Evolutionary conservation across 2,329 filamentous ascomycete genomes (phyloP).

Genomic region (Alternaria viburni): DNA sequence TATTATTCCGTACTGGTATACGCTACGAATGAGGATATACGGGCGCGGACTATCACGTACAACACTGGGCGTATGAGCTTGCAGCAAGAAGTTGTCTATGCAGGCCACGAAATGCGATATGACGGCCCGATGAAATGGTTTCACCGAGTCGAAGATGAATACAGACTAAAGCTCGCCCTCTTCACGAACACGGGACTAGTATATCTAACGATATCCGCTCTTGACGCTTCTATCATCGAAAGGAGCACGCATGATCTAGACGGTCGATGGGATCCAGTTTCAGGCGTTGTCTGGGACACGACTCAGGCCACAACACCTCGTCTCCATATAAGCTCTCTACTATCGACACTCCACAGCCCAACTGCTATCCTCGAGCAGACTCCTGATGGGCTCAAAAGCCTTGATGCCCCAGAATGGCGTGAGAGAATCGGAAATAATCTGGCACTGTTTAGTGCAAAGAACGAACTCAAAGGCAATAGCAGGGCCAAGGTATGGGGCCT

Average conservation of each 20-base stretch:
- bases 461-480: conserved; percentile 58
- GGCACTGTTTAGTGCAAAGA: conserved; percentile 55
- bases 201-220: conserved; percentile 30
- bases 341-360: conserved; percentile 42
- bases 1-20: conserved; percentile 45
- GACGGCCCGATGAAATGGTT: conserved; percentile 41
- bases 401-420: conserved; percentile 47
- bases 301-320: conserved; percentile 18
- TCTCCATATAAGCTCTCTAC: conserved; percentile 48
- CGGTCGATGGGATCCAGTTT: conserved; percentile 51
- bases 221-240: conserved; percentile 30
- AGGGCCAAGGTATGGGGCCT: conserved; percentile 63
- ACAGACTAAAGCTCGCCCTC: conserved; percentile 34
- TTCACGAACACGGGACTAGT: conserved; percentile 40
- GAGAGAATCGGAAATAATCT: conserved; percentile 47
- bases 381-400: conserved; percentile 8
- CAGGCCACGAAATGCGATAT: conserved; percentile 27
- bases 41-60: conserved; percentile 30
- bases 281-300: conserved; percentile 44
- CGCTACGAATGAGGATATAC: conserved; percentile 43
- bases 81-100: conserved; percentile 32
- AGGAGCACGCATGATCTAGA: conserved; percentile 44
- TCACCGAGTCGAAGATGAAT: conserved; percentile 16
- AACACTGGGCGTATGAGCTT: conserved; percentile 20
- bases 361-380: conserved; percentile 41